Base-by-base conservation (phyloP, 495 filamentous ascomycete genomes). In the Xylaria castorea region DNA sequence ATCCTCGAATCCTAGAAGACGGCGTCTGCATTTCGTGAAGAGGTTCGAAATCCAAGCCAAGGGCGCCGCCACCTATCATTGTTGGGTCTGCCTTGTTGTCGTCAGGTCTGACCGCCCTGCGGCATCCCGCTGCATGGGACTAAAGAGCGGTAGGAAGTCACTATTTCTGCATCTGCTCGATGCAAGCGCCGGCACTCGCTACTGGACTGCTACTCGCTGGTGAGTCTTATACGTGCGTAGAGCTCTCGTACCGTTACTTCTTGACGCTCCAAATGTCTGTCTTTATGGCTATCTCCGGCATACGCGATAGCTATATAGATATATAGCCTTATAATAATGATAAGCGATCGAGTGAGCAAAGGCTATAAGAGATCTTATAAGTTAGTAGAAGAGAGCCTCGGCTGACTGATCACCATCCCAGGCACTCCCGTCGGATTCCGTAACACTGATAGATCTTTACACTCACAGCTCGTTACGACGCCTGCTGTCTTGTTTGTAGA, bases 91-190 rank as follows among this genome's bases (percentile, higher is more conserved):
- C n/a, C 63, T 44, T 27, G 40, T 50, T 22, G 36, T 44, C 60
- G 20, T 65, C 25, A 22, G 69, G 69, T 71, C 65, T 53, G 69
- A 71, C 58, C 69, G 44, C 58, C 48, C 63, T 36, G 50, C 34
- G 27, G 22, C 30, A 22, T 57, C 50, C n/a, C 44, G 66, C 44
- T 67, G 32, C 48, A 50, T 34, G 42, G 44, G 27, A 48, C 63
- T 20, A 51, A 53, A 67, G 27, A 67, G 65, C 46, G 46, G 20
- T 67, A 67, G 46, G 30, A 12, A n/a, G 50, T 68, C n/a, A 11
- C 34, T 68, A 68, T 18, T 42, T 25, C n/a, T 38, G n/a, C 48
- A 42, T 32, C 46, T 46, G 30, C 53, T 46, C 60, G 36, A 71
- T 30, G 46, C 68, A 71, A 71, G 68, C 53, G 22, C 53, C 53